Evolutionary conservation across 1,139 yeast species (phyloP).

Genomic region (Hansenula anomala): DNA sequence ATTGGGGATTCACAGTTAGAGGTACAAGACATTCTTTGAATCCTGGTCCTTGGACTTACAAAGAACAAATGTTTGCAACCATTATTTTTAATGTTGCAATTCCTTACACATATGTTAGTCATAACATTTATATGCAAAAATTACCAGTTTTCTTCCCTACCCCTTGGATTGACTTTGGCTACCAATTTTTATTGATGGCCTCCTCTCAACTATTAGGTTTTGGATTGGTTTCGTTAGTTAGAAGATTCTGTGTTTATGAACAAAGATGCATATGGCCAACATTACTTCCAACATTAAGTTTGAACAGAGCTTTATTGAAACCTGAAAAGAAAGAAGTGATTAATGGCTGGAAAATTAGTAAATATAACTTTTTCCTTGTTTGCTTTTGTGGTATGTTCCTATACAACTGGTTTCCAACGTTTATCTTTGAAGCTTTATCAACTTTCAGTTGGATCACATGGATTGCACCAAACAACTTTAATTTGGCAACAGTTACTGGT

Average conservation of each 20-base stretch:
- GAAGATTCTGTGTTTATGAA: constrained; percentile 55
- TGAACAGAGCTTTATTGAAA: constrained; percentile 46
- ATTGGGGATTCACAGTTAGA: constrained; percentile 37
- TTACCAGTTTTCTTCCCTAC: constrained; percentile 21
- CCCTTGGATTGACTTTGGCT: constrained; percentile 40
- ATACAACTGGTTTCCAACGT: constrained; percentile 56
- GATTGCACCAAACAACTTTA: constrained; percentile 52
- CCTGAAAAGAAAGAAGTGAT: constrained; percentile 36
- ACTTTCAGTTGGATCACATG: constrained; percentile 61
- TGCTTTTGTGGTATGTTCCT: constrained; percentile 34
- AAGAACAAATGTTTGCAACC: constrained; percentile 65
- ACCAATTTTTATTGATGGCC: constrained; percentile 41
- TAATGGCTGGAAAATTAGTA: constrained; percentile 48
- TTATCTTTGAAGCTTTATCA: constrained; percentile 45
- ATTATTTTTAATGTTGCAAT: constrained; percentile 42
- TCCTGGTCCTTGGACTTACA: constrained; percentile 61
- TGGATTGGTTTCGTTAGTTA: constrained; percentile 57
- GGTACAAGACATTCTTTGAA: constrained; percentile 38
- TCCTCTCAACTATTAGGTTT: constrained; percentile 58
- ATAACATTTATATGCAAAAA: constrained; percentile 51
- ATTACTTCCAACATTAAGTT: constrained; percentile 47
- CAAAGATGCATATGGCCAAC: constrained; percentile 54
- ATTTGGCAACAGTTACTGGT: constrained; percentile 53
- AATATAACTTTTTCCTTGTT: constrained; percentile 41
- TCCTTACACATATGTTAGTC: constrained; percentile 49